Evolutionary conservation across 2,329 filamentous ascomycete species (phyloP).

Genomic region (Apiospora pterosperma): DNA sequence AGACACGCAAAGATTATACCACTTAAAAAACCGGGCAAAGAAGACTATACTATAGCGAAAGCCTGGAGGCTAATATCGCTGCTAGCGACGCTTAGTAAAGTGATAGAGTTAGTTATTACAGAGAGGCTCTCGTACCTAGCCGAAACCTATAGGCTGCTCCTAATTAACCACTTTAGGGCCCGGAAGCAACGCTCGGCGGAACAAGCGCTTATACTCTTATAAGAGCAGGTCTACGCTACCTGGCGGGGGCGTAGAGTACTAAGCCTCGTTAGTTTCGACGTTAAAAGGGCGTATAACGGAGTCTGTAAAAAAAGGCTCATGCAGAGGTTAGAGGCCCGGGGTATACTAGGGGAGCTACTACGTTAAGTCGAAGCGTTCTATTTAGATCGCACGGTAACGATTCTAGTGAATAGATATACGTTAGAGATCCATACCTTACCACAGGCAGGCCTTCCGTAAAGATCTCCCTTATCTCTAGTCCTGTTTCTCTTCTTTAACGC

Average conservation of each 20-base stretch:
- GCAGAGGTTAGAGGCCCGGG: slow-evolving; percentile 15
- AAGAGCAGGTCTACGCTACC: slow-evolving; percentile 25
- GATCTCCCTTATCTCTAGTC: slow-evolving; percentile 31
- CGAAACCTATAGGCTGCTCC: slow-evolving; percentile 26
- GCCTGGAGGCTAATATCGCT: slow-evolving; percentile 23
- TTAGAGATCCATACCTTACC: slow-evolving; percentile 12
- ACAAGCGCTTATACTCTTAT: slow-evolving; percentile 28
- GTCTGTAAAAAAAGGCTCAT: slow-evolving; percentile 31
- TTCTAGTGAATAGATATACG: slow-evolving; percentile 16
- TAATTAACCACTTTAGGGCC: slow-evolving; percentile 33
- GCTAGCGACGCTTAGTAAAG: slow-evolving; percentile 22
- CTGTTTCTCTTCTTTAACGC: slow-evolving; percentile 30
- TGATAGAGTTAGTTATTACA: slow-evolving; percentile 18
- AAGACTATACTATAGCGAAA: too few species aligned
- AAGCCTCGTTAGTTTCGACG: slow-evolving; percentile 33
- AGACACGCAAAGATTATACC: slow-evolving; percentile 23
- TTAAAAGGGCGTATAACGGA: slow-evolving; percentile 39
- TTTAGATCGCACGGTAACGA: slow-evolving; percentile 16
- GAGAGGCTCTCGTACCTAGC: slow-evolving; percentile 24
- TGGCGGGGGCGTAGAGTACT: slow-evolving; percentile 19
- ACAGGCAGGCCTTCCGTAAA: slow-evolving; percentile 24
- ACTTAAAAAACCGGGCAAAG: slow-evolving; percentile 23
- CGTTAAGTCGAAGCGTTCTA: slow-evolving; percentile 21
- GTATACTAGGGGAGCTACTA: slow-evolving; percentile 14
- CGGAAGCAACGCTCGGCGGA: slow-evolving; percentile 30